A percentile compares a stretch with the other conserved stretches of the same genome.
phyloP scores from a whole-genome alignment of 2,329 filamentous ascomycete species.

The Chrysoporthe cubensis region DNA sequence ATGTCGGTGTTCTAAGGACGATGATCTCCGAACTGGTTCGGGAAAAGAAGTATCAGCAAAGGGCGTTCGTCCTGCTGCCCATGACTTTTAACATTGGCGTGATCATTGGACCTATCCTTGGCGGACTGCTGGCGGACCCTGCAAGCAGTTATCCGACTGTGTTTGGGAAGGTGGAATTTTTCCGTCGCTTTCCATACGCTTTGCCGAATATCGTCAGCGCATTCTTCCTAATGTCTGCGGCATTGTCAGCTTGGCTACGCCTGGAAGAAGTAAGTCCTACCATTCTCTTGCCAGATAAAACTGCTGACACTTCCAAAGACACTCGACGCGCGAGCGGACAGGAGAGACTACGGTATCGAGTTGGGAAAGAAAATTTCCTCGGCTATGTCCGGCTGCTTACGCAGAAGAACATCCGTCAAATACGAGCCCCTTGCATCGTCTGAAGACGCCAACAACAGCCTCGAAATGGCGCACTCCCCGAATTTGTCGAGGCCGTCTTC shows the following conservation, averaged over 20 bases:
- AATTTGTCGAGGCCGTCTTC: conserved; percentile 19
- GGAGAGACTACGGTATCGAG: conserved; percentile 48
- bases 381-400: conserved; percentile 35
- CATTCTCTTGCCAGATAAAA: not conserved
- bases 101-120: conserved; percentile 60
- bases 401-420: conserved; percentile 28
- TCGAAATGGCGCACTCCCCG: conserved; percentile 36
- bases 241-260: conserved; percentile 51
- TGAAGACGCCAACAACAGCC: conserved; percentile 33
- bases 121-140: conserved; percentile 51
- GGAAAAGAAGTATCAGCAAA: conserved; percentile 49
- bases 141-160: conserved; percentile 46
- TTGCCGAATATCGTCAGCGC: conserved; percentile 58
- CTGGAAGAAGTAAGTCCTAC: conserved; percentile 51
- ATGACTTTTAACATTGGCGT: conserved; percentile 76
- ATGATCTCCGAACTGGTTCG: conserved; percentile 56
- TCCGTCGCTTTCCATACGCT: conserved; percentile 56
- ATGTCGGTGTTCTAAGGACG: conserved; percentile 74
- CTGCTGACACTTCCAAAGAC: conserved; percentile 41
- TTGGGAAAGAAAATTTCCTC: conserved; percentile 42
- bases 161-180: conserved; percentile 52
- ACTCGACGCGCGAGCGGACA: conserved; percentile 48
- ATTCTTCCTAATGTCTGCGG: conserved; percentile 49
- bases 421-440: conserved; percentile 43
- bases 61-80: conserved; percentile 49